Percentiles rank a stretch among this genome's conserved stretches.
Conservation (phyloP, 1,284 basidiomycete genomes). For the Ceratobasidium sp. region DNA sequence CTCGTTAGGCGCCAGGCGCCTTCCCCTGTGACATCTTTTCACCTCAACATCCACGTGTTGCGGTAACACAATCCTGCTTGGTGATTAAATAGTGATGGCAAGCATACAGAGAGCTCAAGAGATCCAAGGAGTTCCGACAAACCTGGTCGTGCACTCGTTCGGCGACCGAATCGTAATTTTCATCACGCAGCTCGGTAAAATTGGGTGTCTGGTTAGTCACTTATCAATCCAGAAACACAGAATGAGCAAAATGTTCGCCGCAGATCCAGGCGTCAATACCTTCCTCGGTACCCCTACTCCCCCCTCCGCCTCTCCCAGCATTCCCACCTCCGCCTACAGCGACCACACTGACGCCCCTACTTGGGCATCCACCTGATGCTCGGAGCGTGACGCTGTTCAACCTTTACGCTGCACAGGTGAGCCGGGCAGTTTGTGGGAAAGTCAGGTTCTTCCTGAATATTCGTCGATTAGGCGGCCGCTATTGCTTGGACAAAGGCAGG, state of each 20-base stretch:
- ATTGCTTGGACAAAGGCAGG: constrained; percentile 77
- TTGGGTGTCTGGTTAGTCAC: constrained; percentile 79
- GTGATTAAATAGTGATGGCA: background rate
- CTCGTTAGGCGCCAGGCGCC: too few species aligned
- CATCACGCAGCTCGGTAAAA: constrained; percentile 88
- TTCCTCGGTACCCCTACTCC: constrained; percentile 67
- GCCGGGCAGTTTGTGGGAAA: background rate
- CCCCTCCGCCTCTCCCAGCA: constrained; percentile 57
- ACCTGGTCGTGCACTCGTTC: constrained; percentile 81
- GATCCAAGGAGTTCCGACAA: constrained; percentile 72
- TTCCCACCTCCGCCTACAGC: constrained; percentile 79
- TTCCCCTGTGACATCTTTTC: too few species aligned
- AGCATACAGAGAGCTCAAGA: constrained; percentile 60
- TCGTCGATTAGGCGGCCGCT: constrained; percentile 69
- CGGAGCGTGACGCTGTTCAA: constrained; percentile 79
- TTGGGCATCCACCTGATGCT: constrained; percentile 73
- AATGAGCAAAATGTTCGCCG: constrained; percentile 39
- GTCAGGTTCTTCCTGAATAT: background rate
- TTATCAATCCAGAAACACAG: constrained; percentile 6
- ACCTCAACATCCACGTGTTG: too few species aligned
- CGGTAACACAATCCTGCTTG: too few species aligned
- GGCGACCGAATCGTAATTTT: constrained; percentile 84
- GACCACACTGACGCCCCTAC: constrained; percentile 78
- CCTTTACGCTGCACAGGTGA: constrained; percentile 79
- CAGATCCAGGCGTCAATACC: constrained; percentile 89